These are phyloP conservation scores for Pterocarpus macrocarpus DNA, from an alignment of 306 rosid genomes.

Conservation along the genomic window DNA sequence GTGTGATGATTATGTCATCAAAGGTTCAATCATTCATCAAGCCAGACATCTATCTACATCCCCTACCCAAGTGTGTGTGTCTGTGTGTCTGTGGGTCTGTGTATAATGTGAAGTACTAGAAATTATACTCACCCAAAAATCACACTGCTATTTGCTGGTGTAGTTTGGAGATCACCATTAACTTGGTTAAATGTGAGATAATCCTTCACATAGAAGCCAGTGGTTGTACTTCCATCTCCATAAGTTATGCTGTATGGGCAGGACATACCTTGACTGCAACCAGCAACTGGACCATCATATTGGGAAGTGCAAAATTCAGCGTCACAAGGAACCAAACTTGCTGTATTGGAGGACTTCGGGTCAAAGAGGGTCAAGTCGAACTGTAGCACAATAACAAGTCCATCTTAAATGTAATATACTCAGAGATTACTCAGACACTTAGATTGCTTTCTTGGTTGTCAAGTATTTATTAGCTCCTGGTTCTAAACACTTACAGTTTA, in stretches of 20 bases:
- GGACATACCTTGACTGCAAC: constrained; percentile 60
- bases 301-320: constrained; percentile 70
- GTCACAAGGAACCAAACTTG: constrained; percentile 67
- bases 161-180: constrained; percentile 56
- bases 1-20: constrained; percentile 5
- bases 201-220: constrained; percentile 84
- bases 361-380: constrained; percentile 71
- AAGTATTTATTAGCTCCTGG: neutral
- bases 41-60: neutral
- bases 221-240: constrained; percentile 87
- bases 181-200: constrained; percentile 60
- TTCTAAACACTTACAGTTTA: neutral
- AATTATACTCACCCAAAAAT: constrained; percentile 79
- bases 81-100: neutral
- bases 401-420: constrained; percentile 20
- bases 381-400: constrained; percentile 58
- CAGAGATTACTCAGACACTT: constrained; percentile 2
- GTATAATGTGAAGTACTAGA: constrained; percentile 8
- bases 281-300: constrained; percentile 61
- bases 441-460: neutral
- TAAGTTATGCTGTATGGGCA: constrained; percentile 76
- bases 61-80: neutral
- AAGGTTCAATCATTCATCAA: constrained; percentile 24
- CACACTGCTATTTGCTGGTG: constrained; percentile 56
- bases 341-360: constrained; percentile 63